Evolutionary conservation across 495 filamentous ascomycete genomes (phyloP).

Genomic region (Darksidea phi): DNA sequence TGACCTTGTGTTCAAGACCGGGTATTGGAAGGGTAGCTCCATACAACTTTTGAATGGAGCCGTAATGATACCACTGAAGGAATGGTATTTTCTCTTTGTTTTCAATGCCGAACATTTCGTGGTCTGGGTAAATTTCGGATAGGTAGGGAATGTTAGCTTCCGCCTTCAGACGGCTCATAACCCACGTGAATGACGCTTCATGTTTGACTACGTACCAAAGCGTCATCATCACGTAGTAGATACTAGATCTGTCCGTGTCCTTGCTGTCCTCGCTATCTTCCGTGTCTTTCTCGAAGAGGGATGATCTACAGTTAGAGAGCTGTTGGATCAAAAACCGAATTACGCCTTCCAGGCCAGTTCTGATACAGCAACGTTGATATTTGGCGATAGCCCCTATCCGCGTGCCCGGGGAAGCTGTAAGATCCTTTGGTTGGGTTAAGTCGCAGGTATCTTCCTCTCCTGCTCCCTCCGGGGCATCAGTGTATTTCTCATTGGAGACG

Average conservation of each 20-base stretch:
- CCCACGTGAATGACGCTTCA: neutral
- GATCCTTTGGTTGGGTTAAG: too few species aligned
- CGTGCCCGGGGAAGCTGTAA: neutral
- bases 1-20: neutral
- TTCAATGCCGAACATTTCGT: neutral
- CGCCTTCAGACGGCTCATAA: too few species aligned
- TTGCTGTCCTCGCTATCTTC: neutral
- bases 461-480: too few species aligned
- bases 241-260: neutral
- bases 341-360: neutral
- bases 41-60: neutral
- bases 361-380: neutral
- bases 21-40: neutral
- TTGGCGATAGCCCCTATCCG: neutral
- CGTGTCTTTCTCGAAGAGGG: too few species aligned
- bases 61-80: constrained; percentile 9
- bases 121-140: neutral
- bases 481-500: neutral
- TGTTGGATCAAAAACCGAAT: too few species aligned
- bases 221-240: neutral
- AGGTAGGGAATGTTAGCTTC: too few species aligned
- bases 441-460: too few species aligned
- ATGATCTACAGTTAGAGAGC: too few species aligned
- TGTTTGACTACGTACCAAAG: neutral
- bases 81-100: constrained; percentile 11